A percentile compares a stretch with the other conserved stretches of the same genome.
phyloP scores from a whole-genome alignment of 352 stramenopile species.

The Pythium aristosporum region DNA sequence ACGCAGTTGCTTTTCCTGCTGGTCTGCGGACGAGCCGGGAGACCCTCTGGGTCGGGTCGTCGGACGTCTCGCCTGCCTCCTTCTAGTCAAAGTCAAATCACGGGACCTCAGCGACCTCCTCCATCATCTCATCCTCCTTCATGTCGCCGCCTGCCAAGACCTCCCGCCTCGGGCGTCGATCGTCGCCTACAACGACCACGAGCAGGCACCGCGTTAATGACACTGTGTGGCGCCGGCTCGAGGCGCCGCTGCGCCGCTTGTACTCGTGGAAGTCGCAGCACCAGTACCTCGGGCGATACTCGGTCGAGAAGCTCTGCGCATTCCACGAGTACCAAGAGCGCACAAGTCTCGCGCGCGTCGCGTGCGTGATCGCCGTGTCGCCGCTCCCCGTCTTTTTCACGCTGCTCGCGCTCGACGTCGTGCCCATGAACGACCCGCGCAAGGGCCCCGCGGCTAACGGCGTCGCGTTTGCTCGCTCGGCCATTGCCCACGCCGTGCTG shows the following conservation, averaged over 20 bases:
- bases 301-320: conserved; percentile 13
- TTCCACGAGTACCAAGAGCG: conserved; percentile 13
- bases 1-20: too few species aligned
- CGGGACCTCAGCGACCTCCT: too few species aligned
- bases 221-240: background rate
- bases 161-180: too few species aligned
- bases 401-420: conserved; percentile 11
- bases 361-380: conserved; percentile 6
- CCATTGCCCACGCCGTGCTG: conserved; percentile 10
- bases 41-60: too few species aligned
- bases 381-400: conserved; percentile 4
- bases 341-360: background rate
- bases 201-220: too few species aligned
- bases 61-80: too few species aligned
- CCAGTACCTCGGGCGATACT: conserved; percentile 20
- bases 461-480: conserved; percentile 15
- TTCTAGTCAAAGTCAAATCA: too few species aligned
- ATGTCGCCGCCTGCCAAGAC: too few species aligned
- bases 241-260: background rate
- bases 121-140: too few species aligned
- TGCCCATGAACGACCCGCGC: conserved; percentile 16
- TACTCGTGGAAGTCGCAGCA: background rate
- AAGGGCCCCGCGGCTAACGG: conserved; percentile 1
- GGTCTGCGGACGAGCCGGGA: too few species aligned
- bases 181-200: too few species aligned